Evolutionary conservation across 2,329 filamentous ascomycete genomes (phyloP).

Genomic region (Neopestalotiopsis clavispora): DNA sequence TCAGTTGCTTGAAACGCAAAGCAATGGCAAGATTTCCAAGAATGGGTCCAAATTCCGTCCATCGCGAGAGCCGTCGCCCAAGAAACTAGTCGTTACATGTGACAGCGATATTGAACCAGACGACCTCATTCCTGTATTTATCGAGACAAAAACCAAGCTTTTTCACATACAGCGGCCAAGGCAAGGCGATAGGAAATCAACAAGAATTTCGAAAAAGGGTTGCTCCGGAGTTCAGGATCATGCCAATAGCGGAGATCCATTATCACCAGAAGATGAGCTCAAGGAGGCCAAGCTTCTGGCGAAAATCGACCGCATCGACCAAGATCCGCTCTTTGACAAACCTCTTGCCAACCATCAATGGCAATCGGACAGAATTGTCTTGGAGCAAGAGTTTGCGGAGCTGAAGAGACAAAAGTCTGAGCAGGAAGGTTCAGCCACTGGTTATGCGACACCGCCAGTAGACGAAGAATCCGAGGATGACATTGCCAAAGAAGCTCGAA

Average conservation of each 20-base stretch:
- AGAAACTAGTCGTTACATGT: conserved; percentile 54
- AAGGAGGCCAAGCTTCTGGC: conserved; percentile 70
- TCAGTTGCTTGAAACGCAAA: conserved; percentile 39
- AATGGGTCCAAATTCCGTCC: conserved; percentile 35
- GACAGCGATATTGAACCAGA: conserved; percentile 78
- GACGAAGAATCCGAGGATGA: conserved; percentile 42
- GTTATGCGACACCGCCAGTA: conserved; percentile 28
- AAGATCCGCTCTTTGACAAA: conserved; percentile 76
- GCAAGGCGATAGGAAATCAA: conserved; percentile 48
- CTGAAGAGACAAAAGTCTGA: conserved; percentile 46
- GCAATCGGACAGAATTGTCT: conserved; percentile 60
- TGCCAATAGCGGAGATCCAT: conserved; percentile 14
- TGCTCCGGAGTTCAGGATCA: neutral
- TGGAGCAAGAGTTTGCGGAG: conserved; percentile 67
- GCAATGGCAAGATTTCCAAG: conserved; percentile 37
- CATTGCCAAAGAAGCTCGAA: conserved; percentile 60
- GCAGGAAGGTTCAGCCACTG: conserved; percentile 37
- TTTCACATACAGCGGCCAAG: conserved; percentile 64
- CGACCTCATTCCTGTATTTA: conserved; percentile 74
- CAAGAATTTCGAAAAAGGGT: conserved; percentile 36
- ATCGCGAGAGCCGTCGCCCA: conserved; percentile 38
- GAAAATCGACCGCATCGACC: conserved; percentile 79
- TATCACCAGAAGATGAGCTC: conserved; percentile 40
- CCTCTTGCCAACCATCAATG: conserved; percentile 68
- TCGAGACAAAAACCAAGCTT: conserved; percentile 74